These are phyloP conservation scores for Striga hermonthica DNA, from an alignment of 305 asterid species.

Conservation along the genomic window DNA sequence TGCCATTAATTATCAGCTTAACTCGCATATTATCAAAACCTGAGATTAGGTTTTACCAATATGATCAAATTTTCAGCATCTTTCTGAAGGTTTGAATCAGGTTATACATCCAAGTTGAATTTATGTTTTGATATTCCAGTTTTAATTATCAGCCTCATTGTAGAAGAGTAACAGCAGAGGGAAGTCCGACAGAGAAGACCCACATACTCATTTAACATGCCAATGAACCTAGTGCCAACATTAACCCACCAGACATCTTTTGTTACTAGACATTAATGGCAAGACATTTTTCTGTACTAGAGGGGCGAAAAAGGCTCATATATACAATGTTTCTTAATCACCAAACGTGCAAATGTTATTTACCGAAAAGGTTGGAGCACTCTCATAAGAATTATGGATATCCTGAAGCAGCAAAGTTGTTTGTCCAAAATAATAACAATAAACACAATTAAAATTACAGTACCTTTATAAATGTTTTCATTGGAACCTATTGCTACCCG, in stretches of 20 bases:
- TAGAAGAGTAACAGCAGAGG: conserved; percentile 6
- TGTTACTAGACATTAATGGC: not conserved
- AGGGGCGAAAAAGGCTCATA: not conserved
- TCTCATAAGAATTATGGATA: not conserved
- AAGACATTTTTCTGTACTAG: not conserved
- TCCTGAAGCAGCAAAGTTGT: too few relatives aligned
- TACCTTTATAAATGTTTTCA: too few relatives aligned
- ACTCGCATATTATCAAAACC: too few relatives aligned
- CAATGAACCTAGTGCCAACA: not conserved
- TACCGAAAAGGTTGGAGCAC: conserved; percentile 14
- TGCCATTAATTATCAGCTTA: too few relatives aligned
- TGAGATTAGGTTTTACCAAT: too few relatives aligned
- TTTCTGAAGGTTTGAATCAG: too few relatives aligned
- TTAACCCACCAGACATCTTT: conserved; percentile 3
- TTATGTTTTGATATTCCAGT: not conserved
- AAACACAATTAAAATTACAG: too few relatives aligned
- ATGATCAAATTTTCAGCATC: too few relatives aligned
- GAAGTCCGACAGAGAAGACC: conserved; percentile 2
- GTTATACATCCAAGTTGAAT: not conserved
- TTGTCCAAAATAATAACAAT: too few relatives aligned
- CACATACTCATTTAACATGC: conserved; percentile 13
- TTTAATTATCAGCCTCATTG: not conserved
- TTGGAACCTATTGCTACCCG: conserved; percentile 16
- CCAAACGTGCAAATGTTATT: too few relatives aligned
- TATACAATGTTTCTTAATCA: too few relatives aligned